Conservation (phyloP, 768 basidiomycete species). For the Lactifluus echinatus region DNA sequence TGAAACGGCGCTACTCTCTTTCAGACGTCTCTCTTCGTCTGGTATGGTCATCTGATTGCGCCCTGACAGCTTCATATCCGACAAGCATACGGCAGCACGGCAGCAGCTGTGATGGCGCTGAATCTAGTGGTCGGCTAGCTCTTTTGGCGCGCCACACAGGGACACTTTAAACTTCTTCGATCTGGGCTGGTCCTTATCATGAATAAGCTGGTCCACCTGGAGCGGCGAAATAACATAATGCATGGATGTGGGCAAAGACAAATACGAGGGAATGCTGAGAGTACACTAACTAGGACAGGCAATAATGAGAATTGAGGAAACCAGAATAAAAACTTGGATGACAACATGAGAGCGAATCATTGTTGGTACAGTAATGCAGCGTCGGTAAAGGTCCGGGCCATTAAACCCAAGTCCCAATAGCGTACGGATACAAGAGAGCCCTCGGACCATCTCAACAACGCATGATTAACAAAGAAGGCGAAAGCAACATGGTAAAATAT, state of each 20-base stretch:
- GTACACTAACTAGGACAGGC: constrained; percentile 15
- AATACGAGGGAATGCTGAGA: not conserved
- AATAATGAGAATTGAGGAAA: not conserved
- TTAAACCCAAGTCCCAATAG: constrained; percentile 3
- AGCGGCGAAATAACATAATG: constrained; percentile 6
- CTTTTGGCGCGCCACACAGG: not conserved
- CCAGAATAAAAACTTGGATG: constrained; percentile 5
- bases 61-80: not conserved
- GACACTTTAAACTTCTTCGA: not conserved
- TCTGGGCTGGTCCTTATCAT: not conserved
- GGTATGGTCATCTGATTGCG: not conserved
- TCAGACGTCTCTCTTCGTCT: not conserved
- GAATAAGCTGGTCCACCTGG: not conserved
- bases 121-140: no score
- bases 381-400: constrained; percentile 1
- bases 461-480: not conserved
- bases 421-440: constrained; percentile 9
- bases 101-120: no score
- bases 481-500: not conserved
- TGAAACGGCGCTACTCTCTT: no score
- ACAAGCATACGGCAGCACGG: not conserved
- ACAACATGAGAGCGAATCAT: constrained; percentile 1
- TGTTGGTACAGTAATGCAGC: constrained; percentile 13
- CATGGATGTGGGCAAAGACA: not conserved
- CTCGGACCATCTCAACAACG: not conserved